These are phyloP conservation scores for Myrmaecium sp. DNA, from an alignment of 2,329 filamentous ascomycete genomes.

Conservation along the genomic window DNA sequence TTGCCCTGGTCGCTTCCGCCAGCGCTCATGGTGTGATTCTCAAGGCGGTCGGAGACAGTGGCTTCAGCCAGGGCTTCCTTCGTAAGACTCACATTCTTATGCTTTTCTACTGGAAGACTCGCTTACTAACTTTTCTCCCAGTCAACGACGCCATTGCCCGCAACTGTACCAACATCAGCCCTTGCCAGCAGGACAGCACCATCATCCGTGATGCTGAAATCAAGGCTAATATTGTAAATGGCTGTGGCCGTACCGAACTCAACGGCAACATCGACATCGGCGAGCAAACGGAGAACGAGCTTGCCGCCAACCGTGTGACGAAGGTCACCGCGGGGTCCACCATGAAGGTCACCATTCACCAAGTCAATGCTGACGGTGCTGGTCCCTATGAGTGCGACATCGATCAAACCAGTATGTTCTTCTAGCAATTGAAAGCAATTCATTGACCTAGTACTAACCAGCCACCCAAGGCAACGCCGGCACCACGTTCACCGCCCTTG, in stretches of 20 bases:
- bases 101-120: background rate
- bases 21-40: slow-evolving; percentile 17
- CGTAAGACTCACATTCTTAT: slow-evolving; percentile 5
- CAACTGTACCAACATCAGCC: slow-evolving; percentile 20
- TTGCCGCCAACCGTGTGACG: slow-evolving; percentile 15
- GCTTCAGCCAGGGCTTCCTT: slow-evolving; percentile 16
- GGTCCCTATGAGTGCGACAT: slow-evolving; percentile 26
- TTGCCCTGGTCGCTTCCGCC: slow-evolving; percentile 16
- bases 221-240: slow-evolving; percentile 20
- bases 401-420: slow-evolving; percentile 23
- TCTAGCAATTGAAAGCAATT: background rate
- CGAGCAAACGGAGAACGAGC: slow-evolving; percentile 20
- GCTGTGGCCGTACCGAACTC: slow-evolving; percentile 19
- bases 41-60: slow-evolving; percentile 12
- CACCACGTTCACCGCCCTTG: slow-evolving; percentile 30
- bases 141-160: slow-evolving; percentile 17
- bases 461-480: slow-evolving; percentile 15
- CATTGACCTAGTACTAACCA: background rate
- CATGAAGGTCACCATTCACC: slow-evolving; percentile 26
- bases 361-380: slow-evolving; percentile 37
- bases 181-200: slow-evolving; percentile 20
- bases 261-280: slow-evolving; percentile 21
- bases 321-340: slow-evolving; percentile 11
- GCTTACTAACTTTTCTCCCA: slow-evolving; percentile 5
- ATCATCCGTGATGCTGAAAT: slow-evolving; percentile 21